Evolutionary conservation across 441 rosid species (phyloP).

Genomic region (Croton setiger): DNA sequence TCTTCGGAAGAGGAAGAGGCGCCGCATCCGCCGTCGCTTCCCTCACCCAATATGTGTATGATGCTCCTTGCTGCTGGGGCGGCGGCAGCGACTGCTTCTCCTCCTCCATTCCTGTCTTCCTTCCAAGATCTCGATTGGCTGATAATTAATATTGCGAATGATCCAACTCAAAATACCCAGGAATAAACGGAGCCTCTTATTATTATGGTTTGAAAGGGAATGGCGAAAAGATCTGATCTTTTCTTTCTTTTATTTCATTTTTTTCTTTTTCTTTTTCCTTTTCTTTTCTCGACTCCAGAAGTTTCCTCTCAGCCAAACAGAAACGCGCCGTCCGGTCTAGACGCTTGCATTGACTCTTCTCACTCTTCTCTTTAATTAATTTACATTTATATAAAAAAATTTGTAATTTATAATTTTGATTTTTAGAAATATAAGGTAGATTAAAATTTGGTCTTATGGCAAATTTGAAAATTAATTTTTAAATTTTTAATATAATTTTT

Average conservation of each 20-base stretch:
- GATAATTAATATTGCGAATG: neutral
- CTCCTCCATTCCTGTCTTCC: constrained; percentile 29
- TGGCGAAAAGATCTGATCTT: neutral
- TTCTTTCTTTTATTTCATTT: neutral
- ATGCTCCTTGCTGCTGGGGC: constrained; percentile 28
- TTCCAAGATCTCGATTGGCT: neutral
- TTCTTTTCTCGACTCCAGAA: neutral
- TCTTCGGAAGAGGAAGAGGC: constrained; percentile 68
- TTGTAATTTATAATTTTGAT: too few species aligned
- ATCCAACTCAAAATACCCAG: neutral
- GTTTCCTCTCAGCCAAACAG: neutral
- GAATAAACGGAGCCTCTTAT: too few species aligned
- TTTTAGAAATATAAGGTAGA: too few species aligned
- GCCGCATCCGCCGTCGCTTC: constrained; percentile 66
- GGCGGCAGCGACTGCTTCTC: constrained; percentile 11
- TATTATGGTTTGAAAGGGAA: neutral
- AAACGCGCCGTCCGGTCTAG: too few species aligned
- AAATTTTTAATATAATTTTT: too few species aligned
- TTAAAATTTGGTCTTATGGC: too few species aligned
- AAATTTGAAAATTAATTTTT: too few species aligned
- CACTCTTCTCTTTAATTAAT: too few species aligned
- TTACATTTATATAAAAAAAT: too few species aligned
- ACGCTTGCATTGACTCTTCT: neutral
- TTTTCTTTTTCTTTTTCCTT: too few species aligned
- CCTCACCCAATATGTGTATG: constrained; percentile 91